Base-by-base conservation (phyloP, 164 flowering plant genomes). In the Chloranthus sessilifolius region DNA sequence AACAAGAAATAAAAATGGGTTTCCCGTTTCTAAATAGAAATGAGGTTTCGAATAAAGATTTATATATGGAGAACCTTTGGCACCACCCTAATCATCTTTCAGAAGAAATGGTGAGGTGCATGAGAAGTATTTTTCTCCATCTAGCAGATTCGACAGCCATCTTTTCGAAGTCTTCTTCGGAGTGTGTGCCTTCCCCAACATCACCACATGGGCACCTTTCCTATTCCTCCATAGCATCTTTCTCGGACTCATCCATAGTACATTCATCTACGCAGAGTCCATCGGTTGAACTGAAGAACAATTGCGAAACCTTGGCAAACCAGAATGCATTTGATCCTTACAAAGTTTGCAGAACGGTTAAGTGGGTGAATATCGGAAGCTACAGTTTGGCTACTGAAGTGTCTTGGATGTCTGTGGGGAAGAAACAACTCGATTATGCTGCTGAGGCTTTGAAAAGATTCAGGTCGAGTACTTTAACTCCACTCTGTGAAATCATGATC, bases 331-430 rank as follows among this genome's bases (percentile, higher is more conserved):
- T 58, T 59, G 72, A 69, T 66, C 74, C 78, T 22, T 73, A 69
- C 40, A 42, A 46, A 50, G 57, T 73, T 36, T 62, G 42, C 36
- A 70, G 67, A 15, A 73, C 69, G 68, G 25, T 60, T 34, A 54
- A 61, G 28, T 69, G 69, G 74, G 35, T 22, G 20, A 31, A 61
- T 24, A 55, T 69, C 43, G 78, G 78, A 51, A 47, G 19, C 30
- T 73, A 73, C 50, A 52, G 68, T 29, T 47, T 22, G 23, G 75
- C 75, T 39, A 55, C 44, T 48, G 75, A 74, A 17, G 79, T 74
- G 42, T 65, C 74, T 49, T 71, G 71, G 64, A 52, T 74, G 71
- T 71, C 79, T 33, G 75, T 71, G 35, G 79, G 74, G 52, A 61
- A 71, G 58, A 65, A 68, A 47, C 66, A 74, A 50, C 67, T 74